phyloP scores from a whole-genome alignment of 2,329 filamentous ascomycete species.

The Aspergillus sp. region DNA sequence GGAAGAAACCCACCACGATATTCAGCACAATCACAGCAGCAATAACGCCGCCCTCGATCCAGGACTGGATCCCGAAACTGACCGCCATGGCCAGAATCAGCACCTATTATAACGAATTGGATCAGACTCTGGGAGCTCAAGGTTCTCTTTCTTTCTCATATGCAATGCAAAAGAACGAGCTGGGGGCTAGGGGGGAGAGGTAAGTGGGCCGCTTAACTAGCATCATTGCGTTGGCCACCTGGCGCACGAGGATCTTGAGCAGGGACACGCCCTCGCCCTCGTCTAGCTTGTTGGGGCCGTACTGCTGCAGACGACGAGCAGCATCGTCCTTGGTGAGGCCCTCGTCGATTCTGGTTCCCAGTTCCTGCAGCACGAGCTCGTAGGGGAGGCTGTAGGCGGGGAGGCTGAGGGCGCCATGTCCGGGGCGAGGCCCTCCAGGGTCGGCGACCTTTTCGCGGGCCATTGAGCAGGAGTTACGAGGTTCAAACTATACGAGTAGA shows the following conservation, averaged over 20 bases:
- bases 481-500: neutral
- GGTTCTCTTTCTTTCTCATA: neutral
- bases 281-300: constrained; percentile 66
- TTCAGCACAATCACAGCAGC: constrained; percentile 60
- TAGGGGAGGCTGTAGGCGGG: constrained; percentile 63
- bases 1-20: constrained; percentile 59
- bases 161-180: neutral
- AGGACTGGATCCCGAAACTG: constrained; percentile 57
- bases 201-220: constrained; percentile 48
- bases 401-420: constrained; percentile 49
- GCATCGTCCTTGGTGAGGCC: constrained; percentile 60
- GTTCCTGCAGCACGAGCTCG: constrained; percentile 54
- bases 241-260: constrained; percentile 66
- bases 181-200: too few relatives aligned
- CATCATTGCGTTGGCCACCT: constrained; percentile 71
- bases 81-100: constrained; percentile 74
- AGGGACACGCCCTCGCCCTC: constrained; percentile 65
- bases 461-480: neutral
- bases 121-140: constrained; percentile 7
- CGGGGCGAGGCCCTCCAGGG: constrained; percentile 8
- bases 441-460: constrained; percentile 1
- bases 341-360: constrained; percentile 56
- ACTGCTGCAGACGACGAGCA: constrained; percentile 53
- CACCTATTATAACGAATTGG: constrained; percentile 50
- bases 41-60: constrained; percentile 61